Base-by-base conservation (phyloP, 2,329 filamentous ascomycete genomes). In the Penicillium sp. region DNA sequence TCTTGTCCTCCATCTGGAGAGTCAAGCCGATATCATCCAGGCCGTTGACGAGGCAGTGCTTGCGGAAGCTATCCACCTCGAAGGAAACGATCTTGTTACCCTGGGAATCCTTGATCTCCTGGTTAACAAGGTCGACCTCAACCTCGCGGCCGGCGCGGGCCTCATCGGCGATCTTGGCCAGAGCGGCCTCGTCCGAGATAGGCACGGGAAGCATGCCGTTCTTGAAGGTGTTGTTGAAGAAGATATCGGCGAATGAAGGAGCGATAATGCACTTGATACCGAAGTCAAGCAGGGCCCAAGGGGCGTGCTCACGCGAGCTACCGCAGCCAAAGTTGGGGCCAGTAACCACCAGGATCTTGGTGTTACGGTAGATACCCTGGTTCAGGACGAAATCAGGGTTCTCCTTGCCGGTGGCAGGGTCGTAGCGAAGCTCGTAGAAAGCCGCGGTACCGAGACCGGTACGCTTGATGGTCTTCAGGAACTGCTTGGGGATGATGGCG, bases 181-280 rank as follows among this genome's bases (percentile, higher is more conserved):
- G 75, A 28, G 81, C 78, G 1, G 73, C 76, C 57, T 82, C 73
- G 69, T 92, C 83, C 28, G 79, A 75, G 66, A 97, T 87, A 51
- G 79, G 74, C 53, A 97, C 83, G 42, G 92, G 91, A 56, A 97
- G 78, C 93, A 97, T 97, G 76, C 92, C 92, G 77, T 98, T 98
- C 81, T 98, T 97, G 82, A 96, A 97, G n/a, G 88, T 93, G 79
- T 98, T 98, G 82, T 95, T 96, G 82, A 92, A 95, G 83, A 96
- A 96, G 72, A 98, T 98, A 66, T 95, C 89, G 50, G 87, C 88
- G 60, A 82, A 88, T 1, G 87, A 91, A 1, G 89, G 89, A 1
- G 92, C 93, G 61, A 97, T 95, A 64, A 97, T 80, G 69, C 87
- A 92, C 68, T 87, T 89, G 75, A 98, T 95, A 60, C 93, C 93